These are phyloP conservation scores for Tuber brumale DNA, from an alignment of 495 filamentous ascomycete species.

Conservation along the genomic window DNA sequence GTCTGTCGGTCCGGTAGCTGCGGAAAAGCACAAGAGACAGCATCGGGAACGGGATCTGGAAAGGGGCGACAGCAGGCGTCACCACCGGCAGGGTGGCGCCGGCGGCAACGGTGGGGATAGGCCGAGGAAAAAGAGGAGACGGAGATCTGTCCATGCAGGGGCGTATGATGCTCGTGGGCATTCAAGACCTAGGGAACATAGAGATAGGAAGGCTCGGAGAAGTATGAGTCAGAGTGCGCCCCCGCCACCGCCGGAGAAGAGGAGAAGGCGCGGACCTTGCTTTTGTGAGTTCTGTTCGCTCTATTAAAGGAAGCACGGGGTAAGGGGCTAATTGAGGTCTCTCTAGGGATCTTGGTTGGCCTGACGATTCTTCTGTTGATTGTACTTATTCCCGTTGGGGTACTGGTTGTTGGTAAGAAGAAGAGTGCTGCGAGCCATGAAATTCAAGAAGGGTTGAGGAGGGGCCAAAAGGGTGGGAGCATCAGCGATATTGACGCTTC, in stretches of 20 bases:
- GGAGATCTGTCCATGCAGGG: conserved; percentile 12
- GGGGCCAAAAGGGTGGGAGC: conserved; percentile 16
- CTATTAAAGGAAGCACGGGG: neutral
- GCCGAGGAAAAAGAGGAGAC: conserved; percentile 30
- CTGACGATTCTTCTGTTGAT: conserved; percentile 52
- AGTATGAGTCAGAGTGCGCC: conserved; percentile 28
- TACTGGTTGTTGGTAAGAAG: conserved; percentile 55
- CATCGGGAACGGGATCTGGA: conserved; percentile 31
- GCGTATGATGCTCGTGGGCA: conserved; percentile 5
- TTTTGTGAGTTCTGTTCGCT: conserved; percentile 28
- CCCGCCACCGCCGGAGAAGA: conserved; percentile 39
- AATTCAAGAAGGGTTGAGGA: conserved; percentile 17
- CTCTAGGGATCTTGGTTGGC: conserved; percentile 41
- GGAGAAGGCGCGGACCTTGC: conserved; percentile 35
- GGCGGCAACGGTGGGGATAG: conserved; percentile 25
- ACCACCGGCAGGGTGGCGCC: conserved; percentile 12
- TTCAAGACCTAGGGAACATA: conserved; percentile 16
- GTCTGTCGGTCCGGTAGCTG: conserved; percentile 14
- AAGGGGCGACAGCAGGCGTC: conserved; percentile 22
- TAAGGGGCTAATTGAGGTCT: conserved; percentile 5
- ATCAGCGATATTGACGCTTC: conserved; percentile 28
- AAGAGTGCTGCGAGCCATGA: conserved; percentile 17
- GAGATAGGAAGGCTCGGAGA: conserved; percentile 22
- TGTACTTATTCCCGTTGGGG: conserved; percentile 57
- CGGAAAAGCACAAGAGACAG: conserved; percentile 11